Percentiles rank a stretch among this genome's conserved stretches.
Evolutionary conservation across 495 filamentous ascomycete species (phyloP).

Genomic region (Immersiella caudata): DNA sequence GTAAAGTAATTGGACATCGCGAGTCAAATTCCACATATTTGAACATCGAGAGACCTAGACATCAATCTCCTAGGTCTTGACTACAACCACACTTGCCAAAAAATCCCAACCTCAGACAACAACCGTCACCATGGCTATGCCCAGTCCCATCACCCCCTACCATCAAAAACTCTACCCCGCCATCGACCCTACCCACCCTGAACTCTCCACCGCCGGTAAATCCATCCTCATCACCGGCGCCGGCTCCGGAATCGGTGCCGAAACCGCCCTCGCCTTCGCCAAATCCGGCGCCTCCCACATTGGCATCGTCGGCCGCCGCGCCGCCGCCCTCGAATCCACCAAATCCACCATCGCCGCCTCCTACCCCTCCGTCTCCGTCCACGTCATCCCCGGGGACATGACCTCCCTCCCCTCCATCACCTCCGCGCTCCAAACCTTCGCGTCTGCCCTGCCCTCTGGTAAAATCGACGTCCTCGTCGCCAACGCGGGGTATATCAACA

Average conservation of each 20-base stretch:
- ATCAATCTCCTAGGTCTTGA: too few relatives aligned
- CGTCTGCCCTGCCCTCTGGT: background rate
- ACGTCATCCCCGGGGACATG: slow-evolving; percentile 22
- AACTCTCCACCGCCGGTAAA: slow-evolving; percentile 47
- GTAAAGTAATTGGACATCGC: too few relatives aligned
- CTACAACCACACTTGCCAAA: background rate
- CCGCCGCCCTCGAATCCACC: slow-evolving; percentile 11
- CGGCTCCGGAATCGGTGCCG: slow-evolving; percentile 39
- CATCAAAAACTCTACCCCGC: slow-evolving; percentile 47
- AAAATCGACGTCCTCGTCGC: slow-evolving; percentile 29
- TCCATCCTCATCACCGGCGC: slow-evolving; percentile 55
- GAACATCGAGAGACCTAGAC: too few relatives aligned
- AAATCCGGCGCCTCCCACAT: slow-evolving; percentile 39
- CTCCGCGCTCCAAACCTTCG: slow-evolving; percentile 14
- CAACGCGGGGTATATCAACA: slow-evolving; percentile 23
- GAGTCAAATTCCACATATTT: too few relatives aligned
- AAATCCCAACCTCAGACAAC: background rate
- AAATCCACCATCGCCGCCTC: slow-evolving; percentile 16
- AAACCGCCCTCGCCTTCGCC: slow-evolving; percentile 34
- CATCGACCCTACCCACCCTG: slow-evolving; percentile 44
- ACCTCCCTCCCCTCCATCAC: slow-evolving; percentile 21
- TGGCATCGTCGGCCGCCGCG: slow-evolving; percentile 32
- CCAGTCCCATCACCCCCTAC: slow-evolving; percentile 24
- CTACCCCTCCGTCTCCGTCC: slow-evolving; percentile 8
- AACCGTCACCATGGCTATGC: slow-evolving; percentile 7